Base-by-base conservation (phyloP, 1,284 basidiomycete species). In the Leucoagaricus sp. region DNA sequence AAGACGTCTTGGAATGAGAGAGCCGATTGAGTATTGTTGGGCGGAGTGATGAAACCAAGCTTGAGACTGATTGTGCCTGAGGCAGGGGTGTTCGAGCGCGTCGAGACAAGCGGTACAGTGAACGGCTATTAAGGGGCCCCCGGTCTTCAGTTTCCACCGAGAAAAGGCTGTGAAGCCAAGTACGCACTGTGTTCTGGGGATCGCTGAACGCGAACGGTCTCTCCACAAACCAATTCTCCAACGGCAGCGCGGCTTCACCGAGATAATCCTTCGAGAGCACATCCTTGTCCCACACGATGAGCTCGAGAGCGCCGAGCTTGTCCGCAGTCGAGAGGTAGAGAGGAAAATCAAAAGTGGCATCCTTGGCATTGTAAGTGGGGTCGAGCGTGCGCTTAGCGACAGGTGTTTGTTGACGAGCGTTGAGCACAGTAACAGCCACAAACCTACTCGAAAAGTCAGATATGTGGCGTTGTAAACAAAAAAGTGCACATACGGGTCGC, bases 281-380 rank as follows among this genome's bases (percentile, higher is more conserved):
- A 67, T 96, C 96, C 75, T 92, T 94, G 73, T 96, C 94, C 96
- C 96, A 98, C 0, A 94, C 80, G 29, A 98, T 88, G 46, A 94
- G 79, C 69, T 98, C 94, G 49, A 98, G 66, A 5, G 84, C 86
- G 41, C 89, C 88, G 10, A 94, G 81, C 41, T 81, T 79, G 54
- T 88, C 90, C 0, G 86, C 87, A 29, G 89, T 78, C 7, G 86
- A 88, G 25, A 89, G 78, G 64, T 88, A 92, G 23, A 97, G 78
- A 0, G 92, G 90, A 64, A 94, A 91, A 58, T 95, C 90, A 67
- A 95, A 96, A 0, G 91, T 94, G 10, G 93, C 88, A 66, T 90
- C 85, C 60, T 86, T 86, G 12, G 85, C 63, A 0, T 76, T 70
- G 70, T 86, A 98, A 2, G 75, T 72, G 0, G 96, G 96, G 64